Evolutionary conservation across 192 early-diverging fungal genomes (phyloP).

Genomic region (Backusella sp.): DNA sequence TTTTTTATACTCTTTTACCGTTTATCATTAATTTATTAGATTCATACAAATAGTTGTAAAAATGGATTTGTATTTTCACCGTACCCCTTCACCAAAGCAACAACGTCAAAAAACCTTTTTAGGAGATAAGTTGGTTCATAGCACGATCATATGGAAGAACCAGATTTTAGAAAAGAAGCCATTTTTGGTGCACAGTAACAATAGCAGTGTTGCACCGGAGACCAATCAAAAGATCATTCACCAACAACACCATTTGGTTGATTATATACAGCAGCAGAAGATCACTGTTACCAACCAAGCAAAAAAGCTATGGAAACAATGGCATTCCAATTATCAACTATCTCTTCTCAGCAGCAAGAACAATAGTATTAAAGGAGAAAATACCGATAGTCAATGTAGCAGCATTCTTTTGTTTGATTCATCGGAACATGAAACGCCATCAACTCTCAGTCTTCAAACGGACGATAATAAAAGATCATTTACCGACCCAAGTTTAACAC

Average conservation of each 20-base stretch:
- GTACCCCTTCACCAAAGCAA: conserved; percentile 11
- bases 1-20: background rate
- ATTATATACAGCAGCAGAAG: background rate
- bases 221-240: background rate
- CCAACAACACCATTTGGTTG: background rate
- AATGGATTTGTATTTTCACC: background rate
- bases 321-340: background rate
- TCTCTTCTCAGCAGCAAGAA: background rate
- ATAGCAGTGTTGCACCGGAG: background rate
- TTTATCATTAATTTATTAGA: background rate
- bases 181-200: background rate
- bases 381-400: background rate
- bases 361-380: background rate
- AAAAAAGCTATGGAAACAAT: conserved; percentile 10
- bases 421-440: background rate
- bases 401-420: conserved; percentile 8
- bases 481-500: background rate
- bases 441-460: background rate
- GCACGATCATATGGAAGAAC: background rate
- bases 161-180: background rate
- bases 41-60: background rate
- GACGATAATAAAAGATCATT: background rate
- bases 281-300: background rate
- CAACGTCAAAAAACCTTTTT: background rate
- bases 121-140: background rate